Conservation (phyloP, 768 basidiomycete genomes). For the Tubosaeta sp. region DNA sequence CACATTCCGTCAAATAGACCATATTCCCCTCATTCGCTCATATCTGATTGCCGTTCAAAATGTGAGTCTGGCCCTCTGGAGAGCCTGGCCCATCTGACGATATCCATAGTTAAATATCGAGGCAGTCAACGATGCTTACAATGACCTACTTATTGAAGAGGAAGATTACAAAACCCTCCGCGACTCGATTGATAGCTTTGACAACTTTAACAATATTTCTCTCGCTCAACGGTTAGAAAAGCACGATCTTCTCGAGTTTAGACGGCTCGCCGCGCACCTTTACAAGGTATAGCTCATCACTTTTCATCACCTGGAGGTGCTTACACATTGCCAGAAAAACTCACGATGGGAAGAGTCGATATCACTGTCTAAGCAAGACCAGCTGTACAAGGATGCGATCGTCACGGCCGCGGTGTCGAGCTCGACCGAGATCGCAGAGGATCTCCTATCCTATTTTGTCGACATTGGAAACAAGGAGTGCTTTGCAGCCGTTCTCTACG, state of each 20-base stretch:
- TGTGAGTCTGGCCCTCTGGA: slow-evolving; percentile 39
- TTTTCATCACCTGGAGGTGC: neutral
- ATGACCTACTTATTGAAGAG: slow-evolving; percentile 97
- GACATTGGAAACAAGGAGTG: slow-evolving; percentile 99
- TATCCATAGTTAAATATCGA: slow-evolving; percentile 81
- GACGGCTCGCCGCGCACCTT: slow-evolving; percentile 88
- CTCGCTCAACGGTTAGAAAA: slow-evolving; percentile 84
- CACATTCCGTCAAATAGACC: slow-evolving; percentile 93
- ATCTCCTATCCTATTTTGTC: slow-evolving; percentile 92
- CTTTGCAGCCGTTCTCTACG: slow-evolving; percentile 84
- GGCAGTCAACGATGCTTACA: slow-evolving; percentile 97
- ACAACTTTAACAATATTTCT: slow-evolving; percentile 91
- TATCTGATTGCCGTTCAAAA: slow-evolving; percentile 98
- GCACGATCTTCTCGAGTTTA: slow-evolving; percentile 92
- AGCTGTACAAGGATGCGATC: slow-evolving; percentile 96
- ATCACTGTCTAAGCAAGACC: slow-evolving; percentile 90
- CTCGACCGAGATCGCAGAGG: slow-evolving; percentile 90
- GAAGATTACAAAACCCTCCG: slow-evolving; percentile 98
- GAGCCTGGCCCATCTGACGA: neutral
- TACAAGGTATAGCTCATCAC: slow-evolving; percentile 73
- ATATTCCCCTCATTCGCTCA: slow-evolving; percentile 91
- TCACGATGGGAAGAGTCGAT: slow-evolving; percentile 95
- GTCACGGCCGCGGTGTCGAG: slow-evolving; percentile 83
- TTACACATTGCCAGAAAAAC: slow-evolving; percentile 66
- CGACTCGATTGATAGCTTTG: slow-evolving; percentile 96